Evolutionary conservation across 2,329 filamentous ascomycete genomes (phyloP).

Genomic region (Metarhizium brunneum): DNA sequence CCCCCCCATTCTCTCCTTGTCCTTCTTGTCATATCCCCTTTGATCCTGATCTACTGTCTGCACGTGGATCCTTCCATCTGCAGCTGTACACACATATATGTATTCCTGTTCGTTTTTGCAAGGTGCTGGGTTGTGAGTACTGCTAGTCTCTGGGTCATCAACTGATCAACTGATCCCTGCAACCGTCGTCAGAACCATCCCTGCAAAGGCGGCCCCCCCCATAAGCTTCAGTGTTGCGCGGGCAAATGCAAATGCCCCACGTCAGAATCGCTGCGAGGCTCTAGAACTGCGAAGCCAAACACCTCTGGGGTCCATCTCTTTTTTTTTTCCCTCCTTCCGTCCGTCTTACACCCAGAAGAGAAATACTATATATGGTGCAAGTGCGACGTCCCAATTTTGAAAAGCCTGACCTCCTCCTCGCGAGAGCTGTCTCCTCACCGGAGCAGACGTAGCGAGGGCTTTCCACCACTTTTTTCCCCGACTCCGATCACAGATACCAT

Average conservation of each 20-base stretch:
- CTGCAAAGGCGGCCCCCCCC: neutral
- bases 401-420: neutral
- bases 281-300: neutral
- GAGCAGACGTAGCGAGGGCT: constrained; percentile 2
- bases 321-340: neutral
- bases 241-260: constrained; percentile 6
- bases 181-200: neutral
- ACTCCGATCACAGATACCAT: neutral
- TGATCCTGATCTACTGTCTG: neutral
- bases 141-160: neutral
- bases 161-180: neutral
- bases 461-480: neutral
- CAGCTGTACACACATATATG: too few species aligned
- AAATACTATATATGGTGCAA: neutral
- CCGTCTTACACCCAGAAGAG: neutral
- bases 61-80: neutral
- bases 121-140: too few species aligned
- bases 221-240: neutral
- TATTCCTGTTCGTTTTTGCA: too few species aligned
- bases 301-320: neutral
- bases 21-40: neutral
- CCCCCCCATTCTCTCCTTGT: neutral
- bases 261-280: constrained; percentile 1
- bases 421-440: constrained; percentile 1
- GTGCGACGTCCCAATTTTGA: neutral